Evolutionary conservation across 2,329 filamentous ascomycete species (phyloP).

Genomic region (Aspergillus aculeatus): DNA sequence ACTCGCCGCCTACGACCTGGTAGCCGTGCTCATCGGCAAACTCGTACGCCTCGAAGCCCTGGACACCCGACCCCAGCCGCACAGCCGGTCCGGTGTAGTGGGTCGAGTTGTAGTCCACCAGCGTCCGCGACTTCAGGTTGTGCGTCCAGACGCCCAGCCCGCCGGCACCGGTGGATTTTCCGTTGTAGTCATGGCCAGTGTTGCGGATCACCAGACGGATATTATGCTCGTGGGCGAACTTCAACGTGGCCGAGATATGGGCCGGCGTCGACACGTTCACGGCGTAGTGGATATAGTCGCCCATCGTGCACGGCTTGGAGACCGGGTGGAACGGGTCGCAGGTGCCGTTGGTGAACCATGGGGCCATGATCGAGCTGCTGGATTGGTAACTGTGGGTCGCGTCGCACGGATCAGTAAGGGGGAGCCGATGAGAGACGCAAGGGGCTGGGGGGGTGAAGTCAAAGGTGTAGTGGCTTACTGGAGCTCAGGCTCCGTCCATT

Average conservation of each 20-base stretch:
- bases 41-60: conserved; percentile 24
- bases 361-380: conserved; percentile 15
- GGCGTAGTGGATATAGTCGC: conserved; percentile 34
- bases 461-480: conserved; percentile 39
- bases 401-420: no score
- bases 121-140: conserved; percentile 25
- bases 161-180: conserved; percentile 62
- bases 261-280: conserved; percentile 33
- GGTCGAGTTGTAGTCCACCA: background rate
- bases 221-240: conserved; percentile 12
- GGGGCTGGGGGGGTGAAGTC: no score
- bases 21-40: conserved; percentile 26
- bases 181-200: conserved; percentile 47
- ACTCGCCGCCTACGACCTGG: conserved; percentile 23
- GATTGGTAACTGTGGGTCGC: background rate
- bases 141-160: conserved; percentile 37
- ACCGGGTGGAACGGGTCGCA: conserved; percentile 20
- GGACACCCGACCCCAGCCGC: conserved; percentile 30
- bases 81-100: conserved; percentile 17
- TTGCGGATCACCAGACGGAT: conserved; percentile 51
- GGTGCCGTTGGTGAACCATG: conserved; percentile 13
- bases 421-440: background rate
- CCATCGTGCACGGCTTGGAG: conserved; percentile 29
- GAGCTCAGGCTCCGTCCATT: conserved; percentile 47
- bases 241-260: conserved; percentile 31